These are phyloP conservation scores for Bruguiera parviflora DNA, from an alignment of 345 rosid species.

Conservation along the genomic window DNA sequence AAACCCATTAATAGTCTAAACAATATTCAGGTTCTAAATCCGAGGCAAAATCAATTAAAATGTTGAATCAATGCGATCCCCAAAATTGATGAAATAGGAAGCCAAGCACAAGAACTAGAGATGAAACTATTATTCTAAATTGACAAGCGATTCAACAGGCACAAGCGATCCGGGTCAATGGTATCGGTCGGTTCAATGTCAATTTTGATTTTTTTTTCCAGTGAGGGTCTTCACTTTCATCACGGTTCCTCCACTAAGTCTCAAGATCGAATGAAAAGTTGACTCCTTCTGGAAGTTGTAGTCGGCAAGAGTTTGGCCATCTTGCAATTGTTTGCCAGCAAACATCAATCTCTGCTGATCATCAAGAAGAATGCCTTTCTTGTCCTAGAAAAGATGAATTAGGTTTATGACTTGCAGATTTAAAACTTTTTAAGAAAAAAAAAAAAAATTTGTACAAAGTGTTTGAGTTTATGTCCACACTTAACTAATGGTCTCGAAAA, in stretches of 20 bases:
- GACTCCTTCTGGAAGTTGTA: constrained; percentile 95
- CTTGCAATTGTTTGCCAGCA: constrained; percentile 95
- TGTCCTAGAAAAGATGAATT: constrained; percentile 50
- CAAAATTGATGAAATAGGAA: constrained; percentile 13
- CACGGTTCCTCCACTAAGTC: constrained; percentile 98
- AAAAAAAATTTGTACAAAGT: too few species aligned
- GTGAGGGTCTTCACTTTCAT: constrained; percentile 96
- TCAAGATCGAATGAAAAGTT: constrained; percentile 78
- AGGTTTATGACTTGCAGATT: too few species aligned
- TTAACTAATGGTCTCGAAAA: too few species aligned
- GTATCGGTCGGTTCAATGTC: constrained; percentile 93
- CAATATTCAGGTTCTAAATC: neutral
- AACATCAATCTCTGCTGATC: too few species aligned
- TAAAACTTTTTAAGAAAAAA: too few species aligned
- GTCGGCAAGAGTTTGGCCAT: constrained; percentile 85
- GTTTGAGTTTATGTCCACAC: too few species aligned
- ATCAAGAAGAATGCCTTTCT: constrained; percentile 97
- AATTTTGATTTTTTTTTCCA: constrained; percentile 88
- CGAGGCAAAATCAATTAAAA: too few species aligned
- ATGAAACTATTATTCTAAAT: neutral
- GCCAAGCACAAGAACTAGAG: neutral
- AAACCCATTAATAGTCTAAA: too few species aligned
- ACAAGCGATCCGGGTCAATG: constrained; percentile 82
- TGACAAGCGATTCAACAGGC: constrained; percentile 51
- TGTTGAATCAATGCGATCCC: too few species aligned